Evolutionary conservation across 169 alveolate species (phyloP).

Genomic region (Perkinsus chesapeaki): DNA sequence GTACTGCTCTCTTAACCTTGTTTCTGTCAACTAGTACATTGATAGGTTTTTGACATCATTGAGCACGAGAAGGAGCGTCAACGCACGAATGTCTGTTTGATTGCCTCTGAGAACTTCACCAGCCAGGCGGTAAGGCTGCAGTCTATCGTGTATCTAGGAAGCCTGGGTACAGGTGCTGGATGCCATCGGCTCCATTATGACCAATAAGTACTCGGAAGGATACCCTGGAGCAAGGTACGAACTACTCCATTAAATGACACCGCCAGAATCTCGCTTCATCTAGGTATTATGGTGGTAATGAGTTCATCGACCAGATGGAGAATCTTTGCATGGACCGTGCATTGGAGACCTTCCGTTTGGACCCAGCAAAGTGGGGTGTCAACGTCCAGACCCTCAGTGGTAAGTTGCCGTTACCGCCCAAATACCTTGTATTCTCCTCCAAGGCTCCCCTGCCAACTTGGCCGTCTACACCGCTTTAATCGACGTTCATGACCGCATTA

Average conservation of each 20-base stretch:
- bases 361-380: conserved; percentile 91
- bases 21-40: too few species aligned
- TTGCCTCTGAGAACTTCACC: conserved; percentile 62
- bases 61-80: conserved; percentile 64
- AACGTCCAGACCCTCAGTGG: conserved; percentile 93
- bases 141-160: background rate
- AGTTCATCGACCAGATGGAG: conserved; percentile 74
- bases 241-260: background rate
- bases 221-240: conserved; percentile 87
- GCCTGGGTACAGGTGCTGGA: conserved; percentile 72
- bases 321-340: conserved; percentile 83
- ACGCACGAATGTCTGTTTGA: conserved; percentile 52
- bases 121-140: conserved; percentile 16
- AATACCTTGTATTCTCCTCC: background rate
- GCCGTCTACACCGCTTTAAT: conserved; percentile 61
- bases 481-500: conserved; percentile 60
- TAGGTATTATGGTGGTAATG: conserved; percentile 77
- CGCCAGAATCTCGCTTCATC: background rate
- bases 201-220: conserved; percentile 93
- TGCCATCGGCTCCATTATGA: conserved; percentile 77
- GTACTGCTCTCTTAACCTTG: background rate
- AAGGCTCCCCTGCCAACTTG: conserved; percentile 68
- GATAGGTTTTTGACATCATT: conserved; percentile 56
- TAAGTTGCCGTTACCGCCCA: background rate
- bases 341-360: conserved; percentile 79